Evolutionary conservation across 2,329 filamentous ascomycete genomes (phyloP).

Genomic region (Ceratocystis smalleyi): DNA sequence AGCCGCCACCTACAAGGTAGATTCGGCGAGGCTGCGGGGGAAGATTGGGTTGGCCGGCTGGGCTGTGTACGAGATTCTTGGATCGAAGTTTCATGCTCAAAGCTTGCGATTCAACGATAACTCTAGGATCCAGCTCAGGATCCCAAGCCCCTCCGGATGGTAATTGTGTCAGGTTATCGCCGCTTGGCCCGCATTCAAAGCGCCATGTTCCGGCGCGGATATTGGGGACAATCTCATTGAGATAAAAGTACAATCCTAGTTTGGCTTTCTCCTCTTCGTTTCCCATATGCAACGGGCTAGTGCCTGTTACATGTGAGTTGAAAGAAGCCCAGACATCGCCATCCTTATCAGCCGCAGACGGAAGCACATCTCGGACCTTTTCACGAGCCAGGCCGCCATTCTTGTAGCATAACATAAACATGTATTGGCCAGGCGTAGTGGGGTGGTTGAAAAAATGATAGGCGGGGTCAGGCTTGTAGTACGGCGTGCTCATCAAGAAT

Average conservation of each 20-base stretch:
- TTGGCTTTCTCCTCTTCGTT: constrained; percentile 46
- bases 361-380: constrained; percentile 68
- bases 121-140: constrained; percentile 58
- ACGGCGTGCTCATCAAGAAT: constrained; percentile 91
- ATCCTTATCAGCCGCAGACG: constrained; percentile 29
- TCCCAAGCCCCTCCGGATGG: constrained; percentile 27
- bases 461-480: constrained; percentile 73
- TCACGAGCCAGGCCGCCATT: constrained; percentile 91
- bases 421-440: constrained; percentile 76
- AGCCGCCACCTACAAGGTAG: constrained; percentile 88
- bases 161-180: constrained; percentile 31
- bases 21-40: constrained; percentile 77
- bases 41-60: constrained; percentile 30
- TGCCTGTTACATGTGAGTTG: constrained; percentile 54
- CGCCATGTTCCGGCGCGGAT: constrained; percentile 75
- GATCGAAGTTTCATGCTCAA: constrained; percentile 80
- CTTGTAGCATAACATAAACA: constrained; percentile 99
- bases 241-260: constrained; percentile 84
- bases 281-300: constrained; percentile 52
- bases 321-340: constrained; percentile 60
- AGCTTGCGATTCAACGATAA: constrained; percentile 88
- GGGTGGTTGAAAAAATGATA: constrained; percentile 99
- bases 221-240: constrained; percentile 91
- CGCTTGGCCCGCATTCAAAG: constrained; percentile 47
- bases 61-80: constrained; percentile 52